Percentiles rank a stretch among this genome's conserved stretches.
Evolutionary conservation across 1,284 basidiomycete species (phyloP).

Genomic region (Mycena citricolor): DNA sequence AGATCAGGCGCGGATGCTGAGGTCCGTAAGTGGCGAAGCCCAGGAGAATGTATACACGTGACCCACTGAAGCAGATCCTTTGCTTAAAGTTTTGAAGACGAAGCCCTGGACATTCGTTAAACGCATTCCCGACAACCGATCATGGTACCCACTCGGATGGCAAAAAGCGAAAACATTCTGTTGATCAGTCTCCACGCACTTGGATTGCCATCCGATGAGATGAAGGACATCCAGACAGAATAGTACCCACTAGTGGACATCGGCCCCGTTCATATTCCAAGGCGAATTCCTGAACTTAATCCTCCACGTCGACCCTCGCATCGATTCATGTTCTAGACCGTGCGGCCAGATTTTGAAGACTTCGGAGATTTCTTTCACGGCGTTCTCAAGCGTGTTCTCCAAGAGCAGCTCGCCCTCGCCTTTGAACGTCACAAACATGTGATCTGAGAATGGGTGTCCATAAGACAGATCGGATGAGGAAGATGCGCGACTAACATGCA

Average conservation of each 20-base stretch:
- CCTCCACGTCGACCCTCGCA: slow-evolving; percentile 38
- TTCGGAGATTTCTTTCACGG: slow-evolving; percentile 41
- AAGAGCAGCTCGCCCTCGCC: slow-evolving; percentile 46
- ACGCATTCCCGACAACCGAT: slow-evolving; percentile 4
- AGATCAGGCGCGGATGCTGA: slow-evolving; percentile 62
- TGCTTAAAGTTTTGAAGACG: slow-evolving; percentile 51
- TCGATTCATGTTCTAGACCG: slow-evolving; percentile 35
- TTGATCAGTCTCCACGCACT: slow-evolving; percentile 39
- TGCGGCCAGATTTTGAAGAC: slow-evolving; percentile 46
- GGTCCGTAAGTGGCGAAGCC: no score
- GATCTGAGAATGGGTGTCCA: slow-evolving; percentile 36
- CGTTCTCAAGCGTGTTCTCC: slow-evolving; percentile 43
- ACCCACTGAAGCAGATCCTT: slow-evolving; percentile 49
- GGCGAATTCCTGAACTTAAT: slow-evolving; percentile 46
- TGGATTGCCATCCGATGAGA: slow-evolving; percentile 10
- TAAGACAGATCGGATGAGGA: not conserved
- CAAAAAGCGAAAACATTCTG: slow-evolving; percentile 38
- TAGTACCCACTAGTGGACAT: slow-evolving; percentile 38
- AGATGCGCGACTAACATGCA: slow-evolving; percentile 11
- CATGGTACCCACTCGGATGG: slow-evolving; percentile 35
- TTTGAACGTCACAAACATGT: slow-evolving; percentile 58
- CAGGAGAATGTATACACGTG: slow-evolving; percentile 29
- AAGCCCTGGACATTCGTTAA: slow-evolving; percentile 39
- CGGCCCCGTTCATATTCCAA: slow-evolving; percentile 44
- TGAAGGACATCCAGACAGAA: slow-evolving; percentile 10